phyloP scores from a whole-genome alignment of 805 yeast genomes.

The Pichia thaimueangensis region DNA sequence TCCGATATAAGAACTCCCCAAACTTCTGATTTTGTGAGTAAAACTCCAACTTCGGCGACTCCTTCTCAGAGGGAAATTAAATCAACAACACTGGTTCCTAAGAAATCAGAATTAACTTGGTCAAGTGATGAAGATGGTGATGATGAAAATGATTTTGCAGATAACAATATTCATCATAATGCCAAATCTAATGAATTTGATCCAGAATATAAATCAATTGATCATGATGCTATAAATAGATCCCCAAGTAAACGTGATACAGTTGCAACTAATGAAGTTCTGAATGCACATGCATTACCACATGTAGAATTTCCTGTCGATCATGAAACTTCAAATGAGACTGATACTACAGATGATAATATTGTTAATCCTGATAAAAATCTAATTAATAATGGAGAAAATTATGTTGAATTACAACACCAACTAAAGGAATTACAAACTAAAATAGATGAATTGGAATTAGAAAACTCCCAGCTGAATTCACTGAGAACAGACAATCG shows the following conservation, averaged over 20 bases:
- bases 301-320: conserved; percentile 13
- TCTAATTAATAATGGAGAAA: not conserved
- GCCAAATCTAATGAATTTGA: not conserved
- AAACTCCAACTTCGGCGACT: conserved; percentile 15
- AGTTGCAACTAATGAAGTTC: conserved; percentile 14
- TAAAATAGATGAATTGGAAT: conserved; percentile 6
- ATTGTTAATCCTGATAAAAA: not conserved
- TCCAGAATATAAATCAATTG: not conserved
- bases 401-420: not conserved
- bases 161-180: not conserved
- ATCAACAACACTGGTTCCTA: conserved; percentile 70
- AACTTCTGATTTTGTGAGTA: not conserved
- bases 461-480: conserved; percentile 9
- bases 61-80: conserved; percentile 36
- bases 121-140: conserved; percentile 77
- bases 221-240: conserved; percentile 8
- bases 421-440: not conserved
- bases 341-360: not conserved
- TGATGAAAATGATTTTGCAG: conserved; percentile 18
- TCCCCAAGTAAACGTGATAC: conserved; percentile 12
- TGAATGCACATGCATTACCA: conserved; percentile 12
- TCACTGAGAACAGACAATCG: not conserved
- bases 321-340: conserved; percentile 1
- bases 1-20: conserved; percentile 15
- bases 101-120: conserved; percentile 81